A percentile compares a stretch with the other conserved stretches of the same genome.
Conservation (phyloP, 768 basidiomycete species). For the Chlorophyllum brunneum region DNA sequence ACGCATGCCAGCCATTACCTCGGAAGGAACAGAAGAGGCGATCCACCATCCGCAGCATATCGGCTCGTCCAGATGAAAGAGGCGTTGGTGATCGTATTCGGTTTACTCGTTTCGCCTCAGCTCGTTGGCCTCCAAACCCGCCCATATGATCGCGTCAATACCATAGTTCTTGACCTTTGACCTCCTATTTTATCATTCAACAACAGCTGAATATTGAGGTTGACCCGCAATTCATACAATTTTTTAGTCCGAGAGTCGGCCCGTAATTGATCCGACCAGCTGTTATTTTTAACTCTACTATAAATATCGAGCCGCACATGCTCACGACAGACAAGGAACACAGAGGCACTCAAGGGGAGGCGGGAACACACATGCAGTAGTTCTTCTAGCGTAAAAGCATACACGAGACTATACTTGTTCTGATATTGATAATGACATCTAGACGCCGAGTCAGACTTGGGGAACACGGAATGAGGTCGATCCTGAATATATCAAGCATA, state of each 20-base stretch:
- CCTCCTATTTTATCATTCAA: background rate
- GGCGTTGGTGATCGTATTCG: too few relatives aligned
- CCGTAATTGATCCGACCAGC: constrained; percentile 1
- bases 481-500: too few relatives aligned
- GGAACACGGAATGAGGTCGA: too few relatives aligned
- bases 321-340: background rate
- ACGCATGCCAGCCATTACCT: background rate
- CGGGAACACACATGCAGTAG: background rate
- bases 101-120: too few relatives aligned
- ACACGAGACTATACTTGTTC: too few relatives aligned
- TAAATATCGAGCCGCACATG: background rate
- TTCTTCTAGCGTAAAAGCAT: too few relatives aligned
- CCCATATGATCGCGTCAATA: too few relatives aligned
- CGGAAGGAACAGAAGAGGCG: background rate
- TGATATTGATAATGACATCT: too few relatives aligned
- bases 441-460: too few relatives aligned
- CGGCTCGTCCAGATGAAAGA: background rate
- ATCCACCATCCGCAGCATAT: background rate
- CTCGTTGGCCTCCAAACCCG: too few relatives aligned
- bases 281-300: background rate
- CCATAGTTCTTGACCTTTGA: too few relatives aligned
- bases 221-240: too few relatives aligned
- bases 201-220: background rate
- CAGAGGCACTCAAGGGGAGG: background rate
- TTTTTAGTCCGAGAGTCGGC: background rate